Conservation (phyloP, 73 alveolate species). For the Paramecium caudatum region DNA sequence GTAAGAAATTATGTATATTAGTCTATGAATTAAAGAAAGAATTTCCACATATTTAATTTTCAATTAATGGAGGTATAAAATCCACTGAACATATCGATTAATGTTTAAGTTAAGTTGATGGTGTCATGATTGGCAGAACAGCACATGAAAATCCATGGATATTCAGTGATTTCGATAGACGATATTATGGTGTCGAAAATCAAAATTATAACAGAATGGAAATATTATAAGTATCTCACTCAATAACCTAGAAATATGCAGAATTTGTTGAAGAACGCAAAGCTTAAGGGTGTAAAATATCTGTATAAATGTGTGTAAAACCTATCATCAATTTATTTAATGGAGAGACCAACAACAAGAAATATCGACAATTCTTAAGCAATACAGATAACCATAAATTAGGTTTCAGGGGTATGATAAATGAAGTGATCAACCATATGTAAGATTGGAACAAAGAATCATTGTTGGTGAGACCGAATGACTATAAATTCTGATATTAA, state of each 20-base stretch:
- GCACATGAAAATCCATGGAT: slow-evolving; percentile 96
- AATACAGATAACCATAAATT: slow-evolving; percentile 37
- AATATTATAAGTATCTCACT: not conserved
- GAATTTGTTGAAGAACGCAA: slow-evolving; percentile 47
- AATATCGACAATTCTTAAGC: slow-evolving; percentile 43
- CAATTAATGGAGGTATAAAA: slow-evolving; percentile 96
- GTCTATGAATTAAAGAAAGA: slow-evolving; percentile 91
- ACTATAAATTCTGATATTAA: slow-evolving; percentile 55
- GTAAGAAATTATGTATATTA: not conserved
- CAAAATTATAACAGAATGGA: slow-evolving; percentile 79
- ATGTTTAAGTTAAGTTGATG: slow-evolving; percentile 83
- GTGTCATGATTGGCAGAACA: slow-evolving; percentile 96
- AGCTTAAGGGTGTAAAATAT: not conserved
- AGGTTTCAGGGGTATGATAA: slow-evolving; percentile 64
- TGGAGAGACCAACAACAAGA: slow-evolving; percentile 38
- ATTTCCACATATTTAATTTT: slow-evolving; percentile 87
- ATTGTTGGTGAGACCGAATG: slow-evolving; percentile 58
- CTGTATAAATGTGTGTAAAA: slow-evolving; percentile 47
- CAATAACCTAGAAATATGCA: not conserved
- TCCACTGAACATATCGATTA: slow-evolving; percentile 78
- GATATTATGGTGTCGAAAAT: slow-evolving; percentile 81
- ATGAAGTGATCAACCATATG: not conserved
- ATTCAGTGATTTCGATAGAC: slow-evolving; percentile 88
- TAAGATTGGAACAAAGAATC: slow-evolving; percentile 55
- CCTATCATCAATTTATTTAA: slow-evolving; percentile 39